These are phyloP conservation scores for Populus deltoides DNA, from an alignment of 345 rosid genomes.

Conservation along the genomic window DNA sequence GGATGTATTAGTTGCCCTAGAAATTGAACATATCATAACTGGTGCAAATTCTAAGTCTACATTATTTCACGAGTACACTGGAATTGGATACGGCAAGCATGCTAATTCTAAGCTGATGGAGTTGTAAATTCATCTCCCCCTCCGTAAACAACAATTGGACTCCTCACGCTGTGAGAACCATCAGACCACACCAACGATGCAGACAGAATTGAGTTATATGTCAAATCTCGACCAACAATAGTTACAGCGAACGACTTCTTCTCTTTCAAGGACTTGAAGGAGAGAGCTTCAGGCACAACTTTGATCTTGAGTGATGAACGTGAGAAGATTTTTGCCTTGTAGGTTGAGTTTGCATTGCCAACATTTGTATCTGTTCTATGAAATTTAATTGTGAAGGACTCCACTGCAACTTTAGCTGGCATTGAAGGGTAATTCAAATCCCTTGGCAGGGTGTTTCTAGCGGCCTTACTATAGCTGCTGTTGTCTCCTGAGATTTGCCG, in stretches of 20 bases:
- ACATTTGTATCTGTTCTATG: slow-evolving; percentile 25
- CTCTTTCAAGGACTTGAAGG: slow-evolving; percentile 17
- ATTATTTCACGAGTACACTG: too few species aligned
- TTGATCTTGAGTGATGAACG: not conserved
- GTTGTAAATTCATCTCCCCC: not conserved
- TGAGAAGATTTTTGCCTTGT: not conserved
- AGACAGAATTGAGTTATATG: not conserved
- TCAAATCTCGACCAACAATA: not conserved
- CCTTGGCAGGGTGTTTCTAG: not conserved
- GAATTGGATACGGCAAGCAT: too few species aligned
- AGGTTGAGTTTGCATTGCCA: slow-evolving; percentile 13
- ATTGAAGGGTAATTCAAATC: slow-evolving; percentile 42
- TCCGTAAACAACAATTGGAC: slow-evolving; percentile 22
- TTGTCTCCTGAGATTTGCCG: slow-evolving; percentile 15
- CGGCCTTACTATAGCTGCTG: slow-evolving; percentile 15
- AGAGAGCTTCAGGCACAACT: slow-evolving; percentile 15
- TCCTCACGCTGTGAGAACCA: slow-evolving; percentile 16
- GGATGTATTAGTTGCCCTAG: too few species aligned
- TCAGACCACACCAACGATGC: slow-evolving; percentile 19
- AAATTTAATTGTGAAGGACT: slow-evolving; percentile 10
- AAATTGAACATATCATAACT: too few species aligned
- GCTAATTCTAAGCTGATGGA: not conserved
- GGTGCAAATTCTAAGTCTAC: too few species aligned
- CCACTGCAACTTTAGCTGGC: slow-evolving; percentile 6
- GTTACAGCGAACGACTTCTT: slow-evolving; percentile 14